A percentile compares a stretch with the other conserved stretches of the same genome.
These are phyloP conservation scores for Byssochlamys sp. DNA, from an alignment of 2,329 filamentous ascomycete genomes.

Conservation along the genomic window DNA sequence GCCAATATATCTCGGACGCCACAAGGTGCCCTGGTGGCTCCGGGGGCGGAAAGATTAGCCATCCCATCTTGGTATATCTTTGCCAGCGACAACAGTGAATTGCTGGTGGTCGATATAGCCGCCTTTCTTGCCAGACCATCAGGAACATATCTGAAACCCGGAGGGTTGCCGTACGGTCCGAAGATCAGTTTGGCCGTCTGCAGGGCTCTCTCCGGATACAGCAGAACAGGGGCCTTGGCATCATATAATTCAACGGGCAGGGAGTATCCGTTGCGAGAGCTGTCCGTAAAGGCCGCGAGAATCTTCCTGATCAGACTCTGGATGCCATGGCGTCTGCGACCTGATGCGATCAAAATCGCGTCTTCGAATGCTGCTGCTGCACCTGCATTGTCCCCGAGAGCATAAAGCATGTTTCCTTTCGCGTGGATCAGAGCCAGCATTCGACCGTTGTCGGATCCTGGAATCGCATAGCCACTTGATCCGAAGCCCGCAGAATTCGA, in stretches of 20 bases:
- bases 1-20: constrained; percentile 87
- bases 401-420: constrained; percentile 97
- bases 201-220: constrained; percentile 74
- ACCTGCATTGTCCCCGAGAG: constrained; percentile 66
- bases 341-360: constrained; percentile 78
- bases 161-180: constrained; percentile 61
- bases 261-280: constrained; percentile 30
- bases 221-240: constrained; percentile 55
- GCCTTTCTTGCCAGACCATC: constrained; percentile 65
- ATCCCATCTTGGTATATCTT: constrained; percentile 97
- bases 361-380: constrained; percentile 90
- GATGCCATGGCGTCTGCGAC: constrained; percentile 60
- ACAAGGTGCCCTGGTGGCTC: constrained; percentile 52
- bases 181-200: constrained; percentile 79
- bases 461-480: constrained; percentile 73
- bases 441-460: constrained; percentile 79
- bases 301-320: constrained; percentile 70
- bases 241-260: constrained; percentile 24
- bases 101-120: constrained; percentile 86
- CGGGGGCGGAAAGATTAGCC: constrained; percentile 57
- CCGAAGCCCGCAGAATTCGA: constrained; percentile 49
- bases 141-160: constrained; percentile 64
- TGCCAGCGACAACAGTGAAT: constrained; percentile 82
- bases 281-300: constrained; percentile 56
- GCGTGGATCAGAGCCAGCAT: constrained; percentile 90